Evolutionary conservation across 805 yeast genomes (phyloP).

Genomic region (Wickerhamiella kazuoi): DNA sequence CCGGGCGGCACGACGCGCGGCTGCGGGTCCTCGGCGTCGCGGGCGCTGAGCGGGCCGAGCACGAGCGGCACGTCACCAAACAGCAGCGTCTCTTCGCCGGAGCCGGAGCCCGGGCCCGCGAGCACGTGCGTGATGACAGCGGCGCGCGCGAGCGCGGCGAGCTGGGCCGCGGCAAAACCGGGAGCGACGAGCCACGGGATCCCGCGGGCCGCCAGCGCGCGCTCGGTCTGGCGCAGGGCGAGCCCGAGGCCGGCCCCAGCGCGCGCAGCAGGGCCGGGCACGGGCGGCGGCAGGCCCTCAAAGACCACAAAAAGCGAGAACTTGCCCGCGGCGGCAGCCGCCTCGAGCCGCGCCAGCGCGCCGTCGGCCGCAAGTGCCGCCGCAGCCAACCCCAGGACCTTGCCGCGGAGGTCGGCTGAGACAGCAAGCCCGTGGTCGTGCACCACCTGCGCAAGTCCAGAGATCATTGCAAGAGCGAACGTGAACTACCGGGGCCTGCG

Average conservation of each 20-base stretch:
- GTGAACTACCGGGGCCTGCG: no score
- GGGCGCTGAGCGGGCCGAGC: slow-evolving; percentile 53
- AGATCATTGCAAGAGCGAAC: no score
- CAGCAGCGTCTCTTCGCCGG: slow-evolving; percentile 66
- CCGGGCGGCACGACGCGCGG: slow-evolving; percentile 48
- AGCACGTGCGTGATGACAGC: slow-evolving; percentile 45
- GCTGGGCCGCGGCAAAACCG: slow-evolving; percentile 60
- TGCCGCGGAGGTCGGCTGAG: slow-evolving; percentile 9
- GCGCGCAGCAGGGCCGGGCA: not conserved
- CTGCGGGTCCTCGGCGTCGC: slow-evolving; percentile 27
- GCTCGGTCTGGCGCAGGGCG: slow-evolving; percentile 25
- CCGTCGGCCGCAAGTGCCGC: slow-evolving; percentile 8
- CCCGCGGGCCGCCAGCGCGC: slow-evolving; percentile 35
- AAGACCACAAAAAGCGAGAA: slow-evolving; percentile 11
- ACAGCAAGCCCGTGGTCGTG: slow-evolving; percentile 10
- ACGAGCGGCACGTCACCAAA: slow-evolving; percentile 47
- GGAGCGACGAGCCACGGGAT: slow-evolving; percentile 68
- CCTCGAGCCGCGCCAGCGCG: slow-evolving; percentile 8
- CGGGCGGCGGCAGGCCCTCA: slow-evolving; percentile 11
- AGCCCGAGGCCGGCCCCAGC: slow-evolving; percentile 8
- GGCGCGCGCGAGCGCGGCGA: slow-evolving; percentile 45
- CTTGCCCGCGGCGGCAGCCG: slow-evolving; percentile 3
- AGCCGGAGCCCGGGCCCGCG: slow-evolving; percentile 15
- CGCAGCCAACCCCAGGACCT: slow-evolving; percentile 11
- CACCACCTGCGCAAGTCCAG: slow-evolving; percentile 12